Evolutionary conservation across 805 yeast species (phyloP), one percentile per base, ranked within the genome.

Genomic region (Pichia exigua): DNA sequence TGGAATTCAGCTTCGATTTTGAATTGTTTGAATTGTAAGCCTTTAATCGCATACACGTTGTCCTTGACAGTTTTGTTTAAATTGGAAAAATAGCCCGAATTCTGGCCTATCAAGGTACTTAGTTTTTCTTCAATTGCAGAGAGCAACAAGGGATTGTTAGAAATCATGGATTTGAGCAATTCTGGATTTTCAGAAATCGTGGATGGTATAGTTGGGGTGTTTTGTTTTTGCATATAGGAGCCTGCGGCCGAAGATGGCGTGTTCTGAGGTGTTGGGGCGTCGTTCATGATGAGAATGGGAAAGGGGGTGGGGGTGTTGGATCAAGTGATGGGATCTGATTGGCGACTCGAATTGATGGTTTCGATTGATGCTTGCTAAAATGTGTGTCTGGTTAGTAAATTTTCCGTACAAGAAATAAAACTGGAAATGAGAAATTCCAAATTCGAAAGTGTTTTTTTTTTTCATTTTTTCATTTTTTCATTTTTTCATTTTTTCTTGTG

Each of bases 231-330:
- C 67, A 89, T 72, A 64, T 82, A 87, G 22, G 91, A 83, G 55
- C 81, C 82, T 42, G 88, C 76, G 39, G 85, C 87, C 38, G 92
- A 82, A 4, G 98, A 87, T 17, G 99, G 99, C 1, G 99, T 94
- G 76, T 94, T 94, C 66, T 94, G 99, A 6, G 99, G 99, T 1
- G 99, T 94, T 44, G 99, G 99, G 8, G 99, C 98, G 62, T 83
- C 54, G 45, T 53, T 42, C 27, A 47, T 47, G 38, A 13, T 18
- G 44, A 12, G 38, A n/a, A 9, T 4, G 46, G 20, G 18, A n/a
- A n/a, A n/a, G n/a, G n/a, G n/a, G n/a, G n/a, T n/a, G n/a, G n/a
- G n/a, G n/a, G n/a, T n/a, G n/a, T n/a, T n/a, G n/a, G n/a, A n/a
- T n/a, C n/a, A n/a, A n/a, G n/a, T n/a, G n/a, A n/a, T n/a, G n/a